Percentiles rank a stretch among this genome's conserved stretches.
These are phyloP conservation scores for Raffaelea ambrosiae DNA, from an alignment of 2,329 filamentous ascomycete species.

Conservation along the genomic window DNA sequence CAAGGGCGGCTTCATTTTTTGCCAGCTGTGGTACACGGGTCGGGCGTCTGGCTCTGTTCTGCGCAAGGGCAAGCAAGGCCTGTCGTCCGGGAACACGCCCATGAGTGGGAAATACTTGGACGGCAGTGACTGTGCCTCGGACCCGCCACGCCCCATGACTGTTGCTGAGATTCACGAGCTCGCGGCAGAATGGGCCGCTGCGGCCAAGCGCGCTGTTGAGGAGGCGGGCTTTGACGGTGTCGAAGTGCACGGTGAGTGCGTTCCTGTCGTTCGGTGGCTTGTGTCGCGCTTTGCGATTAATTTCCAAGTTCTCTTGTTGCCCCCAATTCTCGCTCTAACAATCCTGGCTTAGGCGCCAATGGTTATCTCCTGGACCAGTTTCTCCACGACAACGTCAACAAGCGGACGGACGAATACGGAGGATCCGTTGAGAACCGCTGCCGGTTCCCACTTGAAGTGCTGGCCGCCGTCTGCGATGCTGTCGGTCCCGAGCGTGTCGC, in stretches of 20 bases:
- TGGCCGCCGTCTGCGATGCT: slow-evolving; percentile 30
- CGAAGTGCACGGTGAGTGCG: slow-evolving; percentile 38
- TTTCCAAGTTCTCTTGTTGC: too few species aligned
- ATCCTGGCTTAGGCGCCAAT: slow-evolving; percentile 30
- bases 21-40: slow-evolving; percentile 46
- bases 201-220: slow-evolving; percentile 44
- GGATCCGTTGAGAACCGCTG: slow-evolving; percentile 16
- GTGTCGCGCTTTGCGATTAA: too few species aligned
- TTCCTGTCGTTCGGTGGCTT: too few species aligned
- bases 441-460: slow-evolving; percentile 16
- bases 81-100: slow-evolving; percentile 31
- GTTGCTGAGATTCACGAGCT: slow-evolving; percentile 54
- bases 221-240: slow-evolving; percentile 65
- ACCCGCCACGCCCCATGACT: slow-evolving; percentile 54
- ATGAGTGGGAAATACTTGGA: slow-evolving; percentile 24
- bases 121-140: slow-evolving; percentile 8
- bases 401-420: slow-evolving; percentile 12
- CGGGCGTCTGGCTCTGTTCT: slow-evolving; percentile 25
- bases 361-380: slow-evolving; percentile 34
- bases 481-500: slow-evolving; percentile 39
- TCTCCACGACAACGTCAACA: slow-evolving; percentile 10
- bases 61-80: slow-evolving; percentile 23
- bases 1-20: slow-evolving; percentile 50
- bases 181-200: slow-evolving; percentile 47
- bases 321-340: too few species aligned